Evolutionary conservation across 1,284 basidiomycete genomes (phyloP).

Genomic region (Cryptococcus maquisensis): DNA sequence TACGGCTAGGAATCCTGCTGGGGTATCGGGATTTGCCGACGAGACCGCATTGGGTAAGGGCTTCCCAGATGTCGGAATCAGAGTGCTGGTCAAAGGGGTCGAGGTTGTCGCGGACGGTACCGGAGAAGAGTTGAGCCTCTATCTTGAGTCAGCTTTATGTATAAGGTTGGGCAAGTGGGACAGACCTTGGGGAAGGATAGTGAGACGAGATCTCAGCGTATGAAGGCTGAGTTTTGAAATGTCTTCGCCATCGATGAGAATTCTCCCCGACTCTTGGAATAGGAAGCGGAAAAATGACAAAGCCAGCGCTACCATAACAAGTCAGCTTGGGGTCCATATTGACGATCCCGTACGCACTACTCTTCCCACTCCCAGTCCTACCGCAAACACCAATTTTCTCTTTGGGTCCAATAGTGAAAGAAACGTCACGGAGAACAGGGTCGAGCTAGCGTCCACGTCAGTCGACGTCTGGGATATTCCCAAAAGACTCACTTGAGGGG

Average conservation of each 20-base stretch:
- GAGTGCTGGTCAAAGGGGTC: constrained; percentile 53
- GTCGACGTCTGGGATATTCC: background rate
- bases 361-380: constrained; percentile 50
- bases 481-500: constrained; percentile 36
- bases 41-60: constrained; percentile 51
- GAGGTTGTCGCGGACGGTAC: constrained; percentile 50
- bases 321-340: background rate
- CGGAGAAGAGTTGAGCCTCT: constrained; percentile 51
- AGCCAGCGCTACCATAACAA: constrained; percentile 38
- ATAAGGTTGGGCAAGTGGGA: background rate
- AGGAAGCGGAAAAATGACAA: constrained; percentile 53
- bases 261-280: constrained; percentile 47
- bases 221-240: constrained; percentile 51
- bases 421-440: constrained; percentile 52
- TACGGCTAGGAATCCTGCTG: constrained; percentile 25
- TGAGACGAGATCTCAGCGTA: constrained; percentile 52
- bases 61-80: constrained; percentile 54
- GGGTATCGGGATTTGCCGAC: constrained; percentile 33
- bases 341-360: constrained; percentile 17
- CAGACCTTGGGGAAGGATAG: constrained; percentile 53
- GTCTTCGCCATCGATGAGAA: constrained; percentile 51
- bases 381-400: constrained; percentile 56
- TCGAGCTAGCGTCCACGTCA: constrained; percentile 40
- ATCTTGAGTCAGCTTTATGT: background rate
- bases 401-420: constrained; percentile 51